These are phyloP conservation scores for Kappamyces sp. DNA, from an alignment of 192 early-diverging fungal genomes.

Conservation along the genomic window DNA sequence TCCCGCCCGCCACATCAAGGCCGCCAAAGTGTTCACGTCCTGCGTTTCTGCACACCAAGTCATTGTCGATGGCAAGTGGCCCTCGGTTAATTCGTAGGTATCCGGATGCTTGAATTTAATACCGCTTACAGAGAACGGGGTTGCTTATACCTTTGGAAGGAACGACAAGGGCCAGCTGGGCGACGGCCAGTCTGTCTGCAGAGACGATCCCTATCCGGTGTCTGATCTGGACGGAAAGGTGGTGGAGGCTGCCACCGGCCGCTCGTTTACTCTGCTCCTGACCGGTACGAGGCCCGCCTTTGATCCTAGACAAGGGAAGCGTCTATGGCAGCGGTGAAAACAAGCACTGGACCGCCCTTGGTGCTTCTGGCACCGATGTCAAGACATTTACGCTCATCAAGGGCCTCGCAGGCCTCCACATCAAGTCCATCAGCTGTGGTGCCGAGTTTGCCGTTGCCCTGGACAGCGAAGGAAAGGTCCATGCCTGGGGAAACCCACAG, in stretches of 20 bases:
- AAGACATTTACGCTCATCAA: background rate
- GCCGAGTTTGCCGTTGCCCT: conserved; percentile 1
- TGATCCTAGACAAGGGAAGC: background rate
- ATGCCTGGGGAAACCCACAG: background rate
- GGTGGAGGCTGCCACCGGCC: background rate
- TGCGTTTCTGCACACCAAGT: background rate
- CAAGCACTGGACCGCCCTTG: background rate
- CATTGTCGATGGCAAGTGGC: background rate
- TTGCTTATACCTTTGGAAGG: conserved; percentile 4
- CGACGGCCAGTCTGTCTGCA: background rate
- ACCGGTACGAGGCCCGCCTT: background rate
- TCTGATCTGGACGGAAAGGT: background rate
- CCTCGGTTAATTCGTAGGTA: no score
- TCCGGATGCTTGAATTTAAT: background rate
- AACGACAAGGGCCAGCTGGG: conserved; percentile 8
- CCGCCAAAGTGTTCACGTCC: background rate
- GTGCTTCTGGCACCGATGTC: background rate
- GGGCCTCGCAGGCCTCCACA: background rate
- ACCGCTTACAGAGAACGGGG: background rate
- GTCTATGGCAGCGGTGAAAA: background rate
- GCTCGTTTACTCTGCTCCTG: background rate
- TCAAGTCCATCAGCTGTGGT: background rate
- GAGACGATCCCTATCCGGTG: background rate
- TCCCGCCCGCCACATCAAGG: conserved; percentile 1
- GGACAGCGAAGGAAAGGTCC: background rate